Evolutionary conservation across 2,329 filamentous ascomycete species (phyloP).

Genomic region (Knoxdaviesia capensis): DNA sequence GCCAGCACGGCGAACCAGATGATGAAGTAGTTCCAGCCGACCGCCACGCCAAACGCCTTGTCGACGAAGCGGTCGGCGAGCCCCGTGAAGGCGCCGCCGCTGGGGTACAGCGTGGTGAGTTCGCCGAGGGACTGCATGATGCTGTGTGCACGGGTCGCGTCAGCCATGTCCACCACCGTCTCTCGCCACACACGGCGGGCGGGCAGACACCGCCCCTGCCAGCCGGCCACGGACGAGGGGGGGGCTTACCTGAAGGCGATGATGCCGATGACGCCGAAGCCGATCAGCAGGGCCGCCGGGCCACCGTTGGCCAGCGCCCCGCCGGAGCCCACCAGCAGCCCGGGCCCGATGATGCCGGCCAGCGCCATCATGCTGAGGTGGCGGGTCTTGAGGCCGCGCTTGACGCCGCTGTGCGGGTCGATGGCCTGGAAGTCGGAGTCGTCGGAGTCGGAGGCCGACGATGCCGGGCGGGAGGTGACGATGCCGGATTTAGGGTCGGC

Average conservation of each 20-base stretch:
- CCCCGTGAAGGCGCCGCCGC: slow-evolving; percentile 50
- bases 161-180: neutral
- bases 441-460: slow-evolving; percentile 14
- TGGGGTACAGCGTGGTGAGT: slow-evolving; percentile 52
- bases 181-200: no score
- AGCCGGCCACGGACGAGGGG: no score
- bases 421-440: slow-evolving; percentile 23
- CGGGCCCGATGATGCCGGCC: slow-evolving; percentile 46
- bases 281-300: slow-evolving; percentile 51
- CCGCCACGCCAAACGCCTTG: slow-evolving; percentile 44
- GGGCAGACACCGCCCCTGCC: neutral
- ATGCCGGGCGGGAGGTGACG: neutral
- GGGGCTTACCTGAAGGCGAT: slow-evolving; percentile 5
- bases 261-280: slow-evolving; percentile 46
- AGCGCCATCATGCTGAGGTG: slow-evolving; percentile 47
- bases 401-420: slow-evolving; percentile 44
- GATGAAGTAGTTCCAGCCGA: slow-evolving; percentile 55
- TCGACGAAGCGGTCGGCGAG: slow-evolving; percentile 53
- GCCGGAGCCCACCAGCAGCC: slow-evolving; percentile 51
- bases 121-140: slow-evolving; percentile 60
- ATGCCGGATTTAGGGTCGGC: neutral
- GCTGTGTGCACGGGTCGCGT: slow-evolving; percentile 1
- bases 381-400: slow-evolving; percentile 46
- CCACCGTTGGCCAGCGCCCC: slow-evolving; percentile 48
- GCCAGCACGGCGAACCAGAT: slow-evolving; percentile 42